A percentile compares a stretch with the other conserved stretches of the same genome.
phyloP scores from a whole-genome alignment of 495 filamentous ascomycete species.

The Neurospora tetraspora region DNA sequence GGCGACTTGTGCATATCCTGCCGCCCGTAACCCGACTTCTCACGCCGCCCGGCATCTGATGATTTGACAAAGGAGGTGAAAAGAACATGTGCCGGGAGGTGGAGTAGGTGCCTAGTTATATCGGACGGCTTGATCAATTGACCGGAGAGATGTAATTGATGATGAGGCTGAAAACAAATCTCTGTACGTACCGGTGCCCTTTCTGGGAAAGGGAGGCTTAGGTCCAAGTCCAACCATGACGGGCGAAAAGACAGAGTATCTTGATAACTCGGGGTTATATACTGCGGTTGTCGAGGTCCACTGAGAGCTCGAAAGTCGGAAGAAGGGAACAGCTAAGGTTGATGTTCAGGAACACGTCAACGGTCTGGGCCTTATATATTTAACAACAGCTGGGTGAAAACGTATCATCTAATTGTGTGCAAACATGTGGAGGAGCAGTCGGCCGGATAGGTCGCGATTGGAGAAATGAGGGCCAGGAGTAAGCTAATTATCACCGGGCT shows the following conservation, averaged over 20 bases:
- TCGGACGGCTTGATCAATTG: not conserved
- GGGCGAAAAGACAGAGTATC: slow-evolving; percentile 4
- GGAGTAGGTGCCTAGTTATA: not conserved
- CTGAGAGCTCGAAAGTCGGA: not conserved
- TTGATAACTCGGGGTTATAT: not conserved
- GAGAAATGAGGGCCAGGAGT: not conserved
- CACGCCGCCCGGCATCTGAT: not conserved
- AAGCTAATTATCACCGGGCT: not conserved
- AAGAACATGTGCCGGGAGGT: not conserved
- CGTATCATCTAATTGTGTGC: not conserved
- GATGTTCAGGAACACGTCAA: not conserved
- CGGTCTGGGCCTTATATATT: not conserved
- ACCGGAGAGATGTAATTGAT: not conserved
- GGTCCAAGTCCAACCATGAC: slow-evolving; percentile 72
- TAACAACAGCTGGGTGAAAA: not conserved
- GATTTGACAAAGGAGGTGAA: not conserved
- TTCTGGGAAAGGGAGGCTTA: slow-evolving; percentile 62
- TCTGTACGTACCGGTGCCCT: slow-evolving; percentile 42
- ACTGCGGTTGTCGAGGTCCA: not conserved
- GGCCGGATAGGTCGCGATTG: not conserved
- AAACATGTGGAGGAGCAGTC: not conserved
- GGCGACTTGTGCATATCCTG: not conserved
- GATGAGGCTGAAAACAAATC: not conserved
- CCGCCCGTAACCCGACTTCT: not conserved
- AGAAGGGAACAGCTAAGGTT: not conserved